Percentiles rank a stretch among this genome's conserved stretches.
These are phyloP conservation scores for Neoascochyta sp. DNA, from an alignment of 2,329 filamentous ascomycete genomes.

Conservation along the genomic window DNA sequence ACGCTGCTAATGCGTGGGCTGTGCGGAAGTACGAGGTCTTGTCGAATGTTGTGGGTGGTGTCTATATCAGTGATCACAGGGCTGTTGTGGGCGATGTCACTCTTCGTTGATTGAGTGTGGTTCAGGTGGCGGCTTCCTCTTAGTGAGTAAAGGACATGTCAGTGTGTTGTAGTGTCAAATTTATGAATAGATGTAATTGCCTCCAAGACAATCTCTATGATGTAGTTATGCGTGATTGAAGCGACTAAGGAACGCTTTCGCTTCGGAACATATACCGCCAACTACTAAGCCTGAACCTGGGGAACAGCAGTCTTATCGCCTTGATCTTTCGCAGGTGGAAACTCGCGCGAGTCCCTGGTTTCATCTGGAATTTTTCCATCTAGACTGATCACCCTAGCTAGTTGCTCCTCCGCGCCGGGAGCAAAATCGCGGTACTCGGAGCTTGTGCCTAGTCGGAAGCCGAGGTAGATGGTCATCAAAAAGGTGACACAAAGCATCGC, in stretches of 20 bases:
- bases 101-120: conserved; percentile 2
- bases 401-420: conserved; percentile 16
- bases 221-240: too few species aligned
- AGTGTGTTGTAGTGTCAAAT: too few species aligned
- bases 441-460: conserved; percentile 17
- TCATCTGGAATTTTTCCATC: conserved; percentile 15
- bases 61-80: conserved; percentile 62
- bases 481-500: conserved; percentile 15
- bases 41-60: conserved; percentile 60
- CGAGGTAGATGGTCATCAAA: conserved; percentile 17
- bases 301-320: neutral
- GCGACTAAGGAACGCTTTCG: too few species aligned
- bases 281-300: too few species aligned
- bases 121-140: too few species aligned
- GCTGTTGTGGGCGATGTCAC: conserved; percentile 57
- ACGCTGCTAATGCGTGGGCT: conserved; percentile 39
- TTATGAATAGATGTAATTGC: too few species aligned
- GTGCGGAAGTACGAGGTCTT: conserved; percentile 57
- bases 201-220: too few species aligned
- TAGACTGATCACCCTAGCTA: conserved; percentile 11
- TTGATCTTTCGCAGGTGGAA: conserved; percentile 1
- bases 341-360: conserved; percentile 7
- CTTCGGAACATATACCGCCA: too few species aligned
- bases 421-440: conserved; percentile 21
- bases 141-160: too few species aligned